Evolutionary conservation across 139 green algal species (phyloP).

Genomic region (Chara braunii): DNA sequence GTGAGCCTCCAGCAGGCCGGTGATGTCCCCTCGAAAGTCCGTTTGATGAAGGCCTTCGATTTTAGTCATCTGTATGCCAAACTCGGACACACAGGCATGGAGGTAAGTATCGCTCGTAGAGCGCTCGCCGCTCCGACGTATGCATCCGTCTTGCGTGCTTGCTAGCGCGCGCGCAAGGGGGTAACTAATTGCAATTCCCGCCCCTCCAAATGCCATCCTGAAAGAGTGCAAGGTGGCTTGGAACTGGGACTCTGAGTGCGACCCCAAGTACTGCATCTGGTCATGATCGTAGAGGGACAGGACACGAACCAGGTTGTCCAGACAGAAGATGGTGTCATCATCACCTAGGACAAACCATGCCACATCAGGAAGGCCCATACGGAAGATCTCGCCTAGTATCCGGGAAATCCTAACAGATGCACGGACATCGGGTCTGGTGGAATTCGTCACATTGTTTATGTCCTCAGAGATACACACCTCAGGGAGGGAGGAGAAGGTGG

Average conservation of each 20-base stretch:
- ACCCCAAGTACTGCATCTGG: background rate
- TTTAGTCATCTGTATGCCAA: too few relatives aligned
- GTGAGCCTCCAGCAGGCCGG: too few relatives aligned
- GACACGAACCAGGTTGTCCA: background rate
- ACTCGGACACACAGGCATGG: background rate
- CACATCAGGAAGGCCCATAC: too few relatives aligned
- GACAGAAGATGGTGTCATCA: background rate
- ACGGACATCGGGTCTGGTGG: too few relatives aligned
- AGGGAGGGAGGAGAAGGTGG: too few relatives aligned
- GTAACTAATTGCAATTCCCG: background rate
- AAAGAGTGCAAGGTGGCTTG: background rate
- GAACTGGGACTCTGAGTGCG: background rate
- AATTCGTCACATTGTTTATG: too few relatives aligned
- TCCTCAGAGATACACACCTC: too few relatives aligned
- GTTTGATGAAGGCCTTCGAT: too few relatives aligned
- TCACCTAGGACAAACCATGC: constrained; percentile 7
- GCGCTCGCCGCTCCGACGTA: background rate
- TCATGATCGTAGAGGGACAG: background rate
- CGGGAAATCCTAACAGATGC: too few relatives aligned
- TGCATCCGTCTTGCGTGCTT: background rate
- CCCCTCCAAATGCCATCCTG: background rate
- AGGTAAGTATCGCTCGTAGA: background rate
- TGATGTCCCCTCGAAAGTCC: too few relatives aligned
- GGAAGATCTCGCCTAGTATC: too few relatives aligned
- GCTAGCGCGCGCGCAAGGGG: background rate